phyloP scores from a whole-genome alignment of 345 rosid species.

The Hypericum androsaemum region DNA sequence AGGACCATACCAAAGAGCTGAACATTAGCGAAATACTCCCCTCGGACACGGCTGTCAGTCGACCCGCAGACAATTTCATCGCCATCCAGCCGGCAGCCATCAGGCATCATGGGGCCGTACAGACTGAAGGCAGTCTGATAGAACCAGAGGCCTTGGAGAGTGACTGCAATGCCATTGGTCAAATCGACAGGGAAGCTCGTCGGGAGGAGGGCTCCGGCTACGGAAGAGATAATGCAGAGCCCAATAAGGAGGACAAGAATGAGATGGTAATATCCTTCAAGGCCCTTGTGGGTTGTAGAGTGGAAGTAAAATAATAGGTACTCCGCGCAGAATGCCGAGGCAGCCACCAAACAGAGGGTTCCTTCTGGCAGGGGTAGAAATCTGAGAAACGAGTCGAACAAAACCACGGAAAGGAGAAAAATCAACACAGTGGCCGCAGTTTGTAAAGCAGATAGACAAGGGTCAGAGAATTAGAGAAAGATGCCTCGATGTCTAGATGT shows the following conservation, averaged over 20 bases:
- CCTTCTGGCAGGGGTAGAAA: constrained; percentile 64
- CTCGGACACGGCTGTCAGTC: constrained; percentile 44
- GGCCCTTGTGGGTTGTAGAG: constrained; percentile 92
- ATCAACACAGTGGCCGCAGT: neutral
- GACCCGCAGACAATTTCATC: constrained; percentile 43
- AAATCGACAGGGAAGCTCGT: constrained; percentile 77
- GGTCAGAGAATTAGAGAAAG: too few species aligned
- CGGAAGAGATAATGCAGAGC: constrained; percentile 50
- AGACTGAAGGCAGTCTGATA: constrained; percentile 92
- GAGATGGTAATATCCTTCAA: constrained; percentile 92
- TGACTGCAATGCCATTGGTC: constrained; percentile 59
- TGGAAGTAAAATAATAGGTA: constrained; percentile 79
- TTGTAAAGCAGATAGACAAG: too few species aligned
- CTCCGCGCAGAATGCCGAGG: constrained; percentile 77
- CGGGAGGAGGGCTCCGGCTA: constrained; percentile 68
- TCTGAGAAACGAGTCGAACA: constrained; percentile 23
- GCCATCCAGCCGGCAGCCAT: constrained; percentile 52
- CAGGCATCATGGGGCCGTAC: constrained; percentile 90
- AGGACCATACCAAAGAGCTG: constrained; percentile 66
- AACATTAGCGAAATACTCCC: constrained; percentile 74
- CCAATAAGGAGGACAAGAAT: constrained; percentile 68
- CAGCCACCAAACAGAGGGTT: constrained; percentile 64
- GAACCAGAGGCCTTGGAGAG: constrained; percentile 97
- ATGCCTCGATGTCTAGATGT: too few species aligned
- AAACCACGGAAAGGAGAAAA: neutral